Evolutionary conservation across 345 rosid species (phyloP), one percentile per base, ranked within the genome.

Genomic region (Turnera subulata): DNA sequence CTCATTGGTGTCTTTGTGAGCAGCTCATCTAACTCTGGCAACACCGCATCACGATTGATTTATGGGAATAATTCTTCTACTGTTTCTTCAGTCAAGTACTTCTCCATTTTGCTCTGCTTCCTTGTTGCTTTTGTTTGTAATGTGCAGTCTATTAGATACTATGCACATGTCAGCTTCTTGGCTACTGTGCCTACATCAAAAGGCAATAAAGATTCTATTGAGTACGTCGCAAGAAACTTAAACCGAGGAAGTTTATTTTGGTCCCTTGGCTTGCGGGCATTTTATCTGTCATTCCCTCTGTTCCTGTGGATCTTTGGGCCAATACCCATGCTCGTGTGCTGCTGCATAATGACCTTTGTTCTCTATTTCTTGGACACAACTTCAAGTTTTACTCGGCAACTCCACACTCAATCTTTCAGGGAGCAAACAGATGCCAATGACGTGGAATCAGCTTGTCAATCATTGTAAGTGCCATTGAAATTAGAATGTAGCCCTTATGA

Each of bases 241-340:
- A 92, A 89, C 65, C 72, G 98, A 52, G 98, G 91, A 63, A 89
- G 96, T 72, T 74, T 73, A 62, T 92, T 84, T 71, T 89, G 98
- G 97, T 89, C 95, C 16, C 80, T 92, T 6, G 98, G 98, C 23
- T 56, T 92, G 56, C 84, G 98, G 14, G 84, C 97, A 44, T 92
- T 83, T 69, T 86, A 89, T 63, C 44, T 92, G 60, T 89, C 98
- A 6, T 89, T 92, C 76, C 93, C 98, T 23, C 81, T 92, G 45
- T 83, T 92, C 70, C 64, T 92, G 14, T 92, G 97, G 98, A 79
- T 76, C 60, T 92, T 92, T 9, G 97, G 97, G 17, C 97, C 97
- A 0, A 86, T 86, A 53, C 97, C 98, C 0, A 89, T 92, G 98
- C 77, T 92, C 65, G 73, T 73, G 5, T 92, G 96, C 67, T 77